These are phyloP conservation scores for Eragrostis tef DNA, from an alignment of 202 grass and related monocot genomes.

Conservation along the genomic window DNA sequence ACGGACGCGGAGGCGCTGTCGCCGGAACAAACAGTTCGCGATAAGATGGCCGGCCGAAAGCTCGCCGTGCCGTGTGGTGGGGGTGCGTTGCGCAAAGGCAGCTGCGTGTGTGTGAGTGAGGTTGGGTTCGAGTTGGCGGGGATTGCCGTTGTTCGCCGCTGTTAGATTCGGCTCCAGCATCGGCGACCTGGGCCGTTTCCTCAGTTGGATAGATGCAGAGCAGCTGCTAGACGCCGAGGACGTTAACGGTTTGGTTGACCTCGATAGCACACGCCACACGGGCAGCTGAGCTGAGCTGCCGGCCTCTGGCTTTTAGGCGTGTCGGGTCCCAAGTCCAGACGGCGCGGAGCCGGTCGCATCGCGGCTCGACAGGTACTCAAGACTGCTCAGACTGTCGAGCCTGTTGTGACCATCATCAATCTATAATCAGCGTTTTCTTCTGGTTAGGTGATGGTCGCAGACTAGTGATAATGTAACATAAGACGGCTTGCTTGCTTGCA, in stretches of 20 bases:
- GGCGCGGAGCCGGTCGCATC: not conserved
- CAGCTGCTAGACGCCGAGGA: too few relatives aligned
- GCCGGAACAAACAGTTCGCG: not conserved
- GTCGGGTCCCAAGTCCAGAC: not conserved
- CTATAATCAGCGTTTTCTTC: not conserved
- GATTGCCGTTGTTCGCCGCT: too few relatives aligned
- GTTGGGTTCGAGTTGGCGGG: constrained; percentile 27
- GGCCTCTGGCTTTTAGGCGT: not conserved
- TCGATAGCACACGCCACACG: not conserved
- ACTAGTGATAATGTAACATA: not conserved
- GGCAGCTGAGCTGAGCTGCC: not conserved
- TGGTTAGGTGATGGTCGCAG: not conserved
- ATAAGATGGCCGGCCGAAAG: constrained; percentile 39
- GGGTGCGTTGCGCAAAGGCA: too few relatives aligned
- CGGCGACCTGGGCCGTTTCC: too few relatives aligned
- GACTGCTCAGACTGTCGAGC: not conserved
- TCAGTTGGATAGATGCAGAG: too few relatives aligned
- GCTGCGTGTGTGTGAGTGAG: not conserved
- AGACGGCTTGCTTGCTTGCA: not conserved
- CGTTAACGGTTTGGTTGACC: not conserved
- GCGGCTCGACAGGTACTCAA: not conserved
- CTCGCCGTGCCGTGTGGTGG: not conserved
- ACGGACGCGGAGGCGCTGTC: not conserved
- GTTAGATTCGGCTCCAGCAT: too few relatives aligned
- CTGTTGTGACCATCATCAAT: not conserved